phyloP scores from a whole-genome alignment of 305 asterid genomes.

The Fraxinus angustifolia region DNA sequence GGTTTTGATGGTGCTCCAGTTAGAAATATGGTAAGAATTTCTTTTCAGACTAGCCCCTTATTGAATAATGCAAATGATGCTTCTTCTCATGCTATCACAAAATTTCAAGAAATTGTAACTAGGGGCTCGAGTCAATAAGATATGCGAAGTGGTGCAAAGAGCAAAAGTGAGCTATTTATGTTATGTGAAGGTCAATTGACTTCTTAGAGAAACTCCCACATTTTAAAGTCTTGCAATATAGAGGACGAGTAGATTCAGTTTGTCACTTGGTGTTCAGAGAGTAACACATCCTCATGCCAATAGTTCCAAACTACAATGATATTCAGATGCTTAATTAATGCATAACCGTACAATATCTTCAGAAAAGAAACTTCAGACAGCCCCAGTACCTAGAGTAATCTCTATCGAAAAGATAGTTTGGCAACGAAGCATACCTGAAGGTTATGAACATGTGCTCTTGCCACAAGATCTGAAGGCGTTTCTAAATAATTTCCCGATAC shows the following conservation, averaged over 20 bases:
- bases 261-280: background rate
- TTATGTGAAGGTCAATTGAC: background rate
- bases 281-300: background rate
- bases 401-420: background rate
- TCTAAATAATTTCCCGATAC: constrained; percentile 48
- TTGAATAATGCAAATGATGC: background rate
- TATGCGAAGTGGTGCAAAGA: background rate
- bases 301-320: background rate
- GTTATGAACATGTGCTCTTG: constrained; percentile 80
- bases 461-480: constrained; percentile 68
- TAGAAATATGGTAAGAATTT: background rate
- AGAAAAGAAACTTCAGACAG: background rate
- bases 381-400: background rate
- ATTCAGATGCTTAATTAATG: background rate
- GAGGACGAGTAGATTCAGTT: background rate
- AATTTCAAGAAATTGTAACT: background rate
- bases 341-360: background rate
- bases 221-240: background rate
- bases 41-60: background rate
- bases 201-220: background rate
- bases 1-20: background rate
- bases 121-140: background rate
- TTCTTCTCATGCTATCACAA: background rate
- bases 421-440: constrained; percentile 58
- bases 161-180: background rate